Percentiles rank a stretch among this genome's conserved stretches.
These are phyloP conservation scores for Beauveria medogensis DNA, from an alignment of 2,329 filamentous ascomycete species.

Conservation along the genomic window DNA sequence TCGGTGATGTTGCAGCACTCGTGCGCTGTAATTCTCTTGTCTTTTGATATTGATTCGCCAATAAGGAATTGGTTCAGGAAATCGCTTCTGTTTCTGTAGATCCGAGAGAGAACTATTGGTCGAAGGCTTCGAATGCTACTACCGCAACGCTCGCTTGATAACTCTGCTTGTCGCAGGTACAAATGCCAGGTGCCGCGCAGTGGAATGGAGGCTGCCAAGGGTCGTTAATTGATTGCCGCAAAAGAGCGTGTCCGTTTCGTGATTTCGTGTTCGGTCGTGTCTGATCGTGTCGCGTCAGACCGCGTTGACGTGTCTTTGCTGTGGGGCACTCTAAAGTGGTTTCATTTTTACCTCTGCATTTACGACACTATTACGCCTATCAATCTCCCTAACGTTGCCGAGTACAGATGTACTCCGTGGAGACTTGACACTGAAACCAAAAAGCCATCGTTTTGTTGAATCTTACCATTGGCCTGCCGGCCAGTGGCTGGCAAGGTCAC, in stretches of 20 bases:
- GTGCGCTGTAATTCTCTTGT: not conserved
- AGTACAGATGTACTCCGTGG: too few species aligned
- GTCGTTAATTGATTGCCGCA: constrained; percentile 16
- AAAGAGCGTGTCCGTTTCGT: constrained; percentile 37
- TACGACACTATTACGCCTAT: not conserved
- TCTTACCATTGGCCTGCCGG: not conserved
- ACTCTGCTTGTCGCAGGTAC: not conserved
- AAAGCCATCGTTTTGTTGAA: not conserved
- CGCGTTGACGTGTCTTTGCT: not conserved
- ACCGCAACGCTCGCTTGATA: not conserved
- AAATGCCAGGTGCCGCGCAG: not conserved
- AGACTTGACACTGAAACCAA: not conserved
- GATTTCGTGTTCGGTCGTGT: constrained; percentile 30
- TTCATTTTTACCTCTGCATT: not conserved
- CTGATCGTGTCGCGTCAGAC: constrained; percentile 7
- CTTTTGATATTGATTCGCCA: not conserved
- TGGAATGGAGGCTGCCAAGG: constrained; percentile 9
- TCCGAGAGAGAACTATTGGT: not conserved
- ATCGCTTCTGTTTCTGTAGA: not conserved
- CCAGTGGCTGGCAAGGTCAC: not conserved
- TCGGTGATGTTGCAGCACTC: not conserved
- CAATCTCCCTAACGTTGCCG: not conserved
- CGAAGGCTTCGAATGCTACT: not conserved
- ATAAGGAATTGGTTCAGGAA: not conserved
- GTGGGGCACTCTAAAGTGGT: constrained; percentile 10